A percentile compares a stretch with the other conserved stretches of the same genome.
These are phyloP conservation scores for Boletus huronensis DNA, from an alignment of 768 basidiomycete species.

Conservation along the genomic window DNA sequence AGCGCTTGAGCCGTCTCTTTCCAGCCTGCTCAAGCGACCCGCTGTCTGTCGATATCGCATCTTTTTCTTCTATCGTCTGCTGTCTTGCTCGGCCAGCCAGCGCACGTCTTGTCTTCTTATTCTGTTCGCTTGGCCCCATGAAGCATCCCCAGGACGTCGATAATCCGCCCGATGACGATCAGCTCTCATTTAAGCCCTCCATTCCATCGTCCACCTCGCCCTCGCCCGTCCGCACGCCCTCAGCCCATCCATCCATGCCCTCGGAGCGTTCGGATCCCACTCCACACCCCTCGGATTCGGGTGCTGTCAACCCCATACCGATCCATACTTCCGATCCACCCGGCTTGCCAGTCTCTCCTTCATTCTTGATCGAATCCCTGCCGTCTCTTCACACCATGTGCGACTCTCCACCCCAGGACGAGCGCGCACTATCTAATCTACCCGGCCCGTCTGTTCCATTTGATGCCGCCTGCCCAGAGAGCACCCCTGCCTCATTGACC, in stretches of 20 bases:
- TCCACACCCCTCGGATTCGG: not conserved
- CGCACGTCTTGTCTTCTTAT: constrained; percentile 15
- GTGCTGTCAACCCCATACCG: not conserved
- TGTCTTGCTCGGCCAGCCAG: not conserved
- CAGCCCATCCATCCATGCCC: constrained; percentile 13
- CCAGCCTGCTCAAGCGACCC: constrained; percentile 24
- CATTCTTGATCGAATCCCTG: constrained; percentile 5
- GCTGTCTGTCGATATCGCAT: constrained; percentile 2
- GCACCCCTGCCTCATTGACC: constrained; percentile 25
- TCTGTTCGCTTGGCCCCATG: constrained; percentile 33
- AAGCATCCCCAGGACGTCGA: constrained; percentile 43
- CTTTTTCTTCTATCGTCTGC: not conserved
- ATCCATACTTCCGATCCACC: not conserved
- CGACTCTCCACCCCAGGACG: constrained; percentile 4
- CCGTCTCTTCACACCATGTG: not conserved
- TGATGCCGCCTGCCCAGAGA: constrained; percentile 10
- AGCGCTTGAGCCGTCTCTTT: constrained; percentile 19
- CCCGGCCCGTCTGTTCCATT: constrained; percentile 15
- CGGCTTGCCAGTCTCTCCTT: constrained; percentile 16
- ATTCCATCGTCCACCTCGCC: not conserved
- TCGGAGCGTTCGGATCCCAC: constrained; percentile 14
- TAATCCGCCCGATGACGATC: constrained; percentile 33
- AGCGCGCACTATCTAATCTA: constrained; percentile 27
- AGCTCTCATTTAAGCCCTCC: constrained; percentile 8
- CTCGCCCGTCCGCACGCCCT: constrained; percentile 4